phyloP scores from a whole-genome alignment of 805 yeast genomes.

The Zygosaccharomyces bisporus region DNA sequence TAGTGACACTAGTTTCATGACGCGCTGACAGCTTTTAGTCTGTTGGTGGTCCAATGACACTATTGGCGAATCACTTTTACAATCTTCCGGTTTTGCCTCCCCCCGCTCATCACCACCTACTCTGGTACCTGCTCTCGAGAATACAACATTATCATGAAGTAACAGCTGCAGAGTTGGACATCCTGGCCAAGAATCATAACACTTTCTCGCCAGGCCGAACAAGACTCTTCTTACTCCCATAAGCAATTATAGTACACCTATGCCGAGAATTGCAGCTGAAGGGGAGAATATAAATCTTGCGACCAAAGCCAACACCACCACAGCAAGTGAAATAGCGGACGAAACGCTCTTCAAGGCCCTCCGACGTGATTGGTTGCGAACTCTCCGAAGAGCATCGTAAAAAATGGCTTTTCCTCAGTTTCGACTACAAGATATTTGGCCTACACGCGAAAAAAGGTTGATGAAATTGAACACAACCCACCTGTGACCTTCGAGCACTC shows the following conservation, averaged over 20 bases:
- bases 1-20: conserved; percentile 9
- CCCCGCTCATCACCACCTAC: neutral
- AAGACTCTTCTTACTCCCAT: conserved; percentile 14
- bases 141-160: neutral
- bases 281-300: neutral
- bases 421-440: neutral
- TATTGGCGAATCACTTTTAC: neutral
- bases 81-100: neutral
- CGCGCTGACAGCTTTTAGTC: conserved; percentile 2
- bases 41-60: conserved; percentile 4
- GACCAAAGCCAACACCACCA: neutral
- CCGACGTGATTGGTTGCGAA: neutral
- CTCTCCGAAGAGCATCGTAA: too few species aligned
- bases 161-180: neutral
- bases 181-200: conserved; percentile 1
- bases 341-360: neutral
- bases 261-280: neutral
- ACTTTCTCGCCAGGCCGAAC: conserved; percentile 3
- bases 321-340: neutral
- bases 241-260: neutral
- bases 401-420: neutral
- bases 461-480: neutral
- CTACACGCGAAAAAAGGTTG: neutral
- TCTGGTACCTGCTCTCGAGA: neutral
- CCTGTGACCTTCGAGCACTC: neutral